Evolutionary conservation across 1,284 basidiomycete genomes (phyloP).

Genomic region (Apiotrichum sp.): DNA sequence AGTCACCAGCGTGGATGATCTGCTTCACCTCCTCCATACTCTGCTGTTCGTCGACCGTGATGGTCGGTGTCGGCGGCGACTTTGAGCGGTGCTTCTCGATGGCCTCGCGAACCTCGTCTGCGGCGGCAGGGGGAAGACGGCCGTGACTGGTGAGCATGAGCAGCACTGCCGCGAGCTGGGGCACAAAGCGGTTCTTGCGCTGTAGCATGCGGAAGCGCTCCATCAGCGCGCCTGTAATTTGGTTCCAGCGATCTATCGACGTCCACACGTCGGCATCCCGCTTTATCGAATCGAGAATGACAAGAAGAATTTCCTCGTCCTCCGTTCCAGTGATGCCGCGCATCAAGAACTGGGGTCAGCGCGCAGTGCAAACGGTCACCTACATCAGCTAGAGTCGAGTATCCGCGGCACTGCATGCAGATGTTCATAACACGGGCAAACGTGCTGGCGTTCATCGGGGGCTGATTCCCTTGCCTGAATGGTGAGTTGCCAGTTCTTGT

Average conservation of each 20-base stretch:
- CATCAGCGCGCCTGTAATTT: constrained; percentile 34
- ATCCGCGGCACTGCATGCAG: constrained; percentile 31
- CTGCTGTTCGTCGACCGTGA: constrained; percentile 23
- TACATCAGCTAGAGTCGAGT: constrained; percentile 38
- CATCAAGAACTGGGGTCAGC: constrained; percentile 30
- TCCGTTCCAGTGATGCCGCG: constrained; percentile 30
- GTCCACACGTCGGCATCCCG: constrained; percentile 43
- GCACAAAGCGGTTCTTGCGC: constrained; percentile 23
- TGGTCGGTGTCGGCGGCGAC: constrained; percentile 10
- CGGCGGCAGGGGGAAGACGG: constrained; percentile 27
- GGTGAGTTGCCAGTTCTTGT: background rate
- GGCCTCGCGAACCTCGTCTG: constrained; percentile 27
- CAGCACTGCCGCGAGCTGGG: constrained; percentile 23
- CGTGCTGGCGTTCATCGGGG: constrained; percentile 36
- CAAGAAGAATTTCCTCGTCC: constrained; percentile 34
- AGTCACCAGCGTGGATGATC: constrained; percentile 18
- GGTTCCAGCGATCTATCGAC: constrained; percentile 39
- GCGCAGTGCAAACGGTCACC: background rate
- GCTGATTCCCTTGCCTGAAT: constrained; percentile 20
- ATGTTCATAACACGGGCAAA: constrained; percentile 37
- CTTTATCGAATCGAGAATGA: constrained; percentile 34
- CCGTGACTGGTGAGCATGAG: constrained; percentile 25
- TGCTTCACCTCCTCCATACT: constrained; percentile 25
- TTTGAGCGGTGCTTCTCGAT: constrained; percentile 10
- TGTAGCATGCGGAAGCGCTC: constrained; percentile 29